Percentiles rank a stretch among this genome's conserved stretches.
These are phyloP conservation scores for Phialophora tarda DNA, from an alignment of 2,329 filamentous ascomycete species.

Conservation along the genomic window DNA sequence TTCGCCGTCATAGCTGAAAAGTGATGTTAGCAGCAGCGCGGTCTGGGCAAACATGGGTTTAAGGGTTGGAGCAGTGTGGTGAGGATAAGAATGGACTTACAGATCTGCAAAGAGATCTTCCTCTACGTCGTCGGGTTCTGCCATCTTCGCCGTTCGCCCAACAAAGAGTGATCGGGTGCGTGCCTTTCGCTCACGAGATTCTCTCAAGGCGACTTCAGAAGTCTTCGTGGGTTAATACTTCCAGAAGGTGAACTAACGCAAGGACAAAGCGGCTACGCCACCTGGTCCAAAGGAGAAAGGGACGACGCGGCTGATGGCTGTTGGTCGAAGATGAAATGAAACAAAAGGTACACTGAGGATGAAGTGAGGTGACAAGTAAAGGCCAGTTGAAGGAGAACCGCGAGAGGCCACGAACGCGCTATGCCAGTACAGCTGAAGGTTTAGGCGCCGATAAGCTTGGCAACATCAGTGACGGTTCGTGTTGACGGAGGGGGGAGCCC, in stretches of 20 bases:
- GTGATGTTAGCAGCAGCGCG: slow-evolving; percentile 16
- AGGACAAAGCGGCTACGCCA: background rate
- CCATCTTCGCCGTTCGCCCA: slow-evolving; percentile 26
- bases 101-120: slow-evolving; percentile 96
- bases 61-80: slow-evolving; percentile 10
- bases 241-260: background rate
- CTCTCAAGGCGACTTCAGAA: background rate
- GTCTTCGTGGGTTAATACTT: background rate
- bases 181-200: background rate
- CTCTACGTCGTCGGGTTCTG: slow-evolving; percentile 72
- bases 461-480: background rate
- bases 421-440: background rate
- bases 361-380: background rate
- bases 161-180: background rate
- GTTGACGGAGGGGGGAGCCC: background rate
- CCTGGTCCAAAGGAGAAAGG: background rate
- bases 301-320: background rate
- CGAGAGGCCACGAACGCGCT: background rate
- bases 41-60: slow-evolving; percentile 19
- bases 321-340: background rate
- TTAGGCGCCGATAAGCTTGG: background rate
- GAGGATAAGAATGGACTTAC: slow-evolving; percentile 60
- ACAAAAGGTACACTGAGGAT: slow-evolving; percentile 1
- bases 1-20: slow-evolving; percentile 69
- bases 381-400: background rate